These are phyloP conservation scores for Amaranthus tricolor DNA, from an alignment of 179 eudicot species.

Conservation along the genomic window DNA sequence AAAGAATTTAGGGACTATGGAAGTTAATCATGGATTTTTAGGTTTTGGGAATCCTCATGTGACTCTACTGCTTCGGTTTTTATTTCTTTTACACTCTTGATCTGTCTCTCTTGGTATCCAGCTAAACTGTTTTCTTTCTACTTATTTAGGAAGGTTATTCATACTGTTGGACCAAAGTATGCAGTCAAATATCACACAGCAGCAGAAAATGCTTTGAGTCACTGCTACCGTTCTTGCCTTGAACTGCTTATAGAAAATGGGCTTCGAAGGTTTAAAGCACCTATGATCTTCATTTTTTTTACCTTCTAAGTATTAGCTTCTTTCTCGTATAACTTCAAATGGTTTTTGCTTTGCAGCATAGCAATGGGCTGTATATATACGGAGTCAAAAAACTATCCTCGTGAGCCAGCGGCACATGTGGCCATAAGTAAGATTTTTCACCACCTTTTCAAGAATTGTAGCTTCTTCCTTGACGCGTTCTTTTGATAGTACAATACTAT, in stretches of 20 bases:
- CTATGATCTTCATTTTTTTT: conserved; percentile 16
- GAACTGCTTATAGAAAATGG: conserved; percentile 90
- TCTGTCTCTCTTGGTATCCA: neutral
- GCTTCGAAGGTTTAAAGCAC: conserved; percentile 59
- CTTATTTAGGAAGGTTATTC: conserved; percentile 79
- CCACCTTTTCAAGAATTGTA: neutral
- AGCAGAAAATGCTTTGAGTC: conserved; percentile 97
- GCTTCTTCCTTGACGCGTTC: conserved; percentile 10
- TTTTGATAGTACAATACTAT: neutral
- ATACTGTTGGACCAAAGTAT: conserved; percentile 99
- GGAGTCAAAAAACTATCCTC: conserved; percentile 92
- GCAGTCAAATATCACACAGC: conserved; percentile 99
- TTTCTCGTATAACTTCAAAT: neutral
- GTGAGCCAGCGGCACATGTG: conserved; percentile 99
- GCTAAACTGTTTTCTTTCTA: conserved; percentile 13
- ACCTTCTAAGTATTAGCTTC: conserved; percentile 3
- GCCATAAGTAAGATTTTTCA: conserved; percentile 75
- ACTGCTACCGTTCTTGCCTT: conserved; percentile 92
- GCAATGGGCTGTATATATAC: conserved; percentile 93
- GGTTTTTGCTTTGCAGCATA: conserved; percentile 64
- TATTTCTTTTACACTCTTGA: neutral
- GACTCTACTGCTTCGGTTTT: neutral
- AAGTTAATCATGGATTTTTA: conserved; percentile 2
- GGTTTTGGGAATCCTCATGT: conserved; percentile 2
- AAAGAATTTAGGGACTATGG: neutral